Base-by-base conservation (phyloP, 768 basidiomycete species). In the Tulasnella sp. region DNA sequence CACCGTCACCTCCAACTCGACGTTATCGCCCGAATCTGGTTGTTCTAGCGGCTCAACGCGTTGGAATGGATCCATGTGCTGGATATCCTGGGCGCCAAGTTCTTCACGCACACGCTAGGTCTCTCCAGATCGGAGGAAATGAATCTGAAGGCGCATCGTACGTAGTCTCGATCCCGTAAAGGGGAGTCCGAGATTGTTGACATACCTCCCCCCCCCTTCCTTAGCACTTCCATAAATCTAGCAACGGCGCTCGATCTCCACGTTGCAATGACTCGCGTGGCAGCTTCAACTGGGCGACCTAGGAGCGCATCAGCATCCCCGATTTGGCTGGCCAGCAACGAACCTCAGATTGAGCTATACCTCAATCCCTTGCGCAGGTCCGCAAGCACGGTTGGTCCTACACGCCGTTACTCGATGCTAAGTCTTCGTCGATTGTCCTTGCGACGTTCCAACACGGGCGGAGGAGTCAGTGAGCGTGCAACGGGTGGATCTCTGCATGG, bases 341-440 rank as follows among this genome's bases (percentile, higher is more conserved):
- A 64, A 64, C 60, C 60, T 64, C 60, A 64, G 31, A 64, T 64
- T 24, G 31, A 64, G 24, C 14, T 64, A 31, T 64, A n/a, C 60
- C 60, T 64, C 60, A 64, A 64, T 64, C 60, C 60, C n/a, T 64
- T 64, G 60, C n/a, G 60, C 31, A n/a, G 60, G 60, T 31, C 60
- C 31, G 31, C 60, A 64, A 64, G 60, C 60, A 31, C 60, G 9
- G 7, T 28, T 31, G 60, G 60, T 64, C 60, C 31, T 24, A 31
- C 20, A 24, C 20, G 20, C 12, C 60, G 60, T 24, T 31, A 31
- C 60, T 64, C 60, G 1, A 24, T 64, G 9, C 6, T 34, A 5
- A 69, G 31, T 69, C 64, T 69, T 37, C 8, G 64, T 37, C 64
- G 64, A 69, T 24, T 6, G 9, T 37, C 64, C 28, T 31, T 69